phyloP scores from a whole-genome alignment of 176 grass and related monocot genomes.

The Triticum timopheevii region DNA sequence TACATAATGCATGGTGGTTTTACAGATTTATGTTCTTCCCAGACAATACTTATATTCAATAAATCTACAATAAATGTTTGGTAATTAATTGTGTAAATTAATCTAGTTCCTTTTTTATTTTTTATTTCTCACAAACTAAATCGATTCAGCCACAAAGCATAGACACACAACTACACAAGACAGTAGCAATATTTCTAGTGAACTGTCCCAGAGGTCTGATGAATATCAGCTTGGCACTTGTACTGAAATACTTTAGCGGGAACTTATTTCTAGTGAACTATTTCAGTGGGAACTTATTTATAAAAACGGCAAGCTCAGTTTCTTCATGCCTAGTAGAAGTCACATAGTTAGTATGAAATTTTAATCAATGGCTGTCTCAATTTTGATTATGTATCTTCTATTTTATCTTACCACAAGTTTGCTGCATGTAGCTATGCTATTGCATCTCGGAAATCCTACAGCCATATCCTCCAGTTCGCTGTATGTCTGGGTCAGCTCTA shows the following conservation, averaged over 20 bases:
- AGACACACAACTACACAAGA: background rate
- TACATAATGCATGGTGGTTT: background rate
- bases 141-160: background rate
- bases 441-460: too few relatives aligned
- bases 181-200: background rate
- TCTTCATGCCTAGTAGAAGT: background rate
- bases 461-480: too few relatives aligned
- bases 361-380: too few relatives aligned
- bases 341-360: too few relatives aligned
- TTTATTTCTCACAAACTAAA: background rate
- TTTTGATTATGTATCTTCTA: background rate
- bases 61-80: background rate
- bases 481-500: too few relatives aligned
- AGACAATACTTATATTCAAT: background rate
- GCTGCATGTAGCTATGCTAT: conserved; percentile 49
- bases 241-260: background rate
- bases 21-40: background rate
- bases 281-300: background rate
- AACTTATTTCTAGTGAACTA: background rate
- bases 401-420: conserved; percentile 17
- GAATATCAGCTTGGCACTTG: background rate
- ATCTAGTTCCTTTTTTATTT: background rate
- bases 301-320: background rate
- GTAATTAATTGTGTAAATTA: background rate
- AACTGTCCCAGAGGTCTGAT: too few relatives aligned